Conservation (phyloP, 2,329 filamentous ascomycete species). For the Colletotrichum spaethianum region DNA sequence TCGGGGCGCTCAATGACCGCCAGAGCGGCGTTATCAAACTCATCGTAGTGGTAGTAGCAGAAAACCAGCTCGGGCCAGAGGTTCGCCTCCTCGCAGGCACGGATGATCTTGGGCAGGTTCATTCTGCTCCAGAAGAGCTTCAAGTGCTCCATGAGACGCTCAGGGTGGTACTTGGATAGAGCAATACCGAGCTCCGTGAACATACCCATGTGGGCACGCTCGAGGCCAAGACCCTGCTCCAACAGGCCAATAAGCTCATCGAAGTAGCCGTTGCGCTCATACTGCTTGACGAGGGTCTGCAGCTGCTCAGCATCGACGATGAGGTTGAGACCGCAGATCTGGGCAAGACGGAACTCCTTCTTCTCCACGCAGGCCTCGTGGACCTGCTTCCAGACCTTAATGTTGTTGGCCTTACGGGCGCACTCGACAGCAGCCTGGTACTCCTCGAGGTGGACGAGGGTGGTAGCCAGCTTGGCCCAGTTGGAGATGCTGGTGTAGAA, state of each 20-base stretch:
- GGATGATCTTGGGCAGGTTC: slow-evolving; percentile 98
- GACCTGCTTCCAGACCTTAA: slow-evolving; percentile 99
- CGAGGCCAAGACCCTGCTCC: slow-evolving; percentile 93
- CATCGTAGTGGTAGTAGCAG: slow-evolving; percentile 98
- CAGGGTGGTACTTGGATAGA: slow-evolving; percentile 93
- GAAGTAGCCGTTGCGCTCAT: slow-evolving; percentile 97
- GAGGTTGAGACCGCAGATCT: slow-evolving; percentile 98
- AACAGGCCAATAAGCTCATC: slow-evolving; percentile 96
- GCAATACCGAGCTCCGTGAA: slow-evolving; percentile 95
- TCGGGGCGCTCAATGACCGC: slow-evolving; percentile 98
- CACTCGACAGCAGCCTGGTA: slow-evolving; percentile 99
- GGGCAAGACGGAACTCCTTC: slow-evolving; percentile 98
- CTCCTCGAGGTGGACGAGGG: slow-evolving; percentile 94
- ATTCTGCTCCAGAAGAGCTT: slow-evolving; percentile 99
- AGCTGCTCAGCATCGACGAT: slow-evolving; percentile 98
- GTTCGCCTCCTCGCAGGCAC: slow-evolving; percentile 92
- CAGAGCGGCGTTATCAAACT: slow-evolving; percentile 96
- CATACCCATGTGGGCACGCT: slow-evolving; percentile 95
- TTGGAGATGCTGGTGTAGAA: slow-evolving; percentile 98
- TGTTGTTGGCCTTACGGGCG: slow-evolving; percentile 97
- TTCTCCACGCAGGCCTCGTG: slow-evolving; percentile 96
- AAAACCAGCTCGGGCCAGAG: slow-evolving; percentile 98
- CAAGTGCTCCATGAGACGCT: slow-evolving; percentile 97
- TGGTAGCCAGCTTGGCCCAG: slow-evolving; percentile 99
- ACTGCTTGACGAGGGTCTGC: slow-evolving; percentile 92